phyloP scores from a whole-genome alignment of 768 basidiomycete species.

The Hericium alpestre region DNA sequence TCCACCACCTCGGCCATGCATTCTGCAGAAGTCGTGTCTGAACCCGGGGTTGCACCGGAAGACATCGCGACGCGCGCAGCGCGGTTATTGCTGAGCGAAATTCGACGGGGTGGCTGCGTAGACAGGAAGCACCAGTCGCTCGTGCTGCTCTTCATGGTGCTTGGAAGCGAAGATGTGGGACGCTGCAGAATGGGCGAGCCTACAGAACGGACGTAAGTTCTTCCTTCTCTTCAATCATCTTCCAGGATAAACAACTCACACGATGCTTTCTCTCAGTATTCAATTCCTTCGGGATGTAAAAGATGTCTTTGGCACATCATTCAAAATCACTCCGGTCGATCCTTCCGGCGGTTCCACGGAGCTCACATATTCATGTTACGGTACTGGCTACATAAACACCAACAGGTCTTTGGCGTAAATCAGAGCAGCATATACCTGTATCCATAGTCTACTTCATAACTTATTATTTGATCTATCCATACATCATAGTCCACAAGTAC shows the following conservation, averaged over 20 bases:
- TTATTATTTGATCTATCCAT: not conserved
- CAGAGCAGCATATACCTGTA: not conserved
- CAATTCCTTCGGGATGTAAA: constrained; percentile 83
- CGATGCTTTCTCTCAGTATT: constrained; percentile 41
- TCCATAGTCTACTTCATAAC: not conserved
- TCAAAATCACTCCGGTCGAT: constrained; percentile 72
- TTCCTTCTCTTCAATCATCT: not conserved
- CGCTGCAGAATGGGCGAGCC: constrained; percentile 80
- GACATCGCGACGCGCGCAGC: constrained; percentile 82
- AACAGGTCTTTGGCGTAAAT: constrained; percentile 62
- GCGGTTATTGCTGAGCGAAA: constrained; percentile 66
- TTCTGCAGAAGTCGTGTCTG: constrained; percentile 77
- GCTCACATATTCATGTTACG: constrained; percentile 81
- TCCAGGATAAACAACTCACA: constrained; percentile 4
- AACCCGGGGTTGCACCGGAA: constrained; percentile 80
- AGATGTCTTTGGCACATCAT: constrained; percentile 79
- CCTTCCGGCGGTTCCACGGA: constrained; percentile 41
- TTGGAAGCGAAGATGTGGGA: constrained; percentile 97
- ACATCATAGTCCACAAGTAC: not conserved
- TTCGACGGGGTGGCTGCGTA: constrained; percentile 78
- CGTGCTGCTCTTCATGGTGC: constrained; percentile 80
- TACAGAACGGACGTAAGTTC: constrained; percentile 56
- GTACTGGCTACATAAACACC: constrained; percentile 83
- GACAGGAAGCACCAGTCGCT: constrained; percentile 84
- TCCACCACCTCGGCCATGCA: constrained; percentile 86